phyloP scores from a whole-genome alignment of 805 yeast species.

The Candida stauntonica region DNA sequence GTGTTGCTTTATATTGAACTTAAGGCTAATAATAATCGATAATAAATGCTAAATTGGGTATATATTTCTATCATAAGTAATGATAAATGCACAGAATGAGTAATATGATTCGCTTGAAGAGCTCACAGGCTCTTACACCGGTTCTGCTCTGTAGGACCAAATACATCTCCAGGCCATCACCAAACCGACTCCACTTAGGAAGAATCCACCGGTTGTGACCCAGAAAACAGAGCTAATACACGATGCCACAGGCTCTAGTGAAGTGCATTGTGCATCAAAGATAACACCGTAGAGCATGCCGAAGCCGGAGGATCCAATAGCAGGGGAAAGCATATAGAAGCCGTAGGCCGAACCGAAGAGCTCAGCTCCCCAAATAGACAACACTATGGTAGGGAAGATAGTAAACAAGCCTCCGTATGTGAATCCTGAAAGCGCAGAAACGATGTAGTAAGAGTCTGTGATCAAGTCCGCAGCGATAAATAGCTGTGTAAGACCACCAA shows the following conservation, averaged over 20 bases:
- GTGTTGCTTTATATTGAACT: no score
- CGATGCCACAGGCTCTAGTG: background rate
- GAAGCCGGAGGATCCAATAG: conserved; percentile 66
- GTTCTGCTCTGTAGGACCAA: conserved; percentile 14
- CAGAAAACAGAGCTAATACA: conserved; percentile 22
- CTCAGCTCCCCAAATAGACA: conserved; percentile 83
- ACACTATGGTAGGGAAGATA: conserved; percentile 76
- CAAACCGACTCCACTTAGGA: conserved; percentile 9
- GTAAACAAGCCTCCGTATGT: conserved; percentile 85
- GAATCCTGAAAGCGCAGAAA: conserved; percentile 57
- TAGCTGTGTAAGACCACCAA: conserved; percentile 36
- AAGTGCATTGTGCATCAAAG: conserved; percentile 41
- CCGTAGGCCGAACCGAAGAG: conserved; percentile 94
- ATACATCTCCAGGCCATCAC: conserved; percentile 22
- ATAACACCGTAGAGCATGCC: conserved; percentile 67
- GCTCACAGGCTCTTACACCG: background rate
- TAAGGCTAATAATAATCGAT: no score
- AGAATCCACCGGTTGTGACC: conserved; percentile 15
- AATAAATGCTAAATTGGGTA: no score
- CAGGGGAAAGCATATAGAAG: conserved; percentile 82
- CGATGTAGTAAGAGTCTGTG: conserved; percentile 23
- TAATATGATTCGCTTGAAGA: background rate
- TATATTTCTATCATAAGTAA: no score
- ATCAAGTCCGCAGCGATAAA: conserved; percentile 22
- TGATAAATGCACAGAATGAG: background rate